These are phyloP conservation scores for Coemansia sp. DNA, from an alignment of 192 early-diverging fungal species.

Conservation along the genomic window DNA sequence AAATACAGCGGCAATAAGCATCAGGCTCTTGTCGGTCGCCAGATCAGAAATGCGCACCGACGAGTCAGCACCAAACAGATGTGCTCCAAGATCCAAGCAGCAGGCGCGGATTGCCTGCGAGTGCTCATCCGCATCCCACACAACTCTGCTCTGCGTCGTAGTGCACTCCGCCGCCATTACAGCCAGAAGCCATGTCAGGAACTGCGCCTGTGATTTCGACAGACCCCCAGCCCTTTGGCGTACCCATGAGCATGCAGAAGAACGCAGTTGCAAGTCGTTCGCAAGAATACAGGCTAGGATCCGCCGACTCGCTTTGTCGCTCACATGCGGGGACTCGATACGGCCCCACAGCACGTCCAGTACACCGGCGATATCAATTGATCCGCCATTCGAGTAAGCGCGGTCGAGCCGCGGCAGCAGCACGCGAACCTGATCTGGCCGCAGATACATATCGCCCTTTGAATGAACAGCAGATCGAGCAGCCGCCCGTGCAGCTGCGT, in stretches of 20 bases:
- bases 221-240: neutral
- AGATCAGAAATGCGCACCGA: neutral
- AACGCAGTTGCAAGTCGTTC: conserved; percentile 13
- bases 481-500: conserved; percentile 10
- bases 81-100: conserved; percentile 9
- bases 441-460: neutral
- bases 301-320: neutral
- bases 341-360: conserved; percentile 12
- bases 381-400: neutral
- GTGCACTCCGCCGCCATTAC: conserved; percentile 1
- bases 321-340: neutral
- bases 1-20: conserved; percentile 19
- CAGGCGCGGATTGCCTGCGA: neutral
- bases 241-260: conserved; percentile 16
- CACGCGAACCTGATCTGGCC: neutral
- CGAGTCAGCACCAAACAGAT: neutral
- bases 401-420: conserved; percentile 5
- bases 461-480: neutral
- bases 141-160: neutral
- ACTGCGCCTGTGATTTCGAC: neutral
- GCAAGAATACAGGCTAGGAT: conserved; percentile 23
- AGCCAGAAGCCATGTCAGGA: conserved; percentile 13
- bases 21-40: neutral
- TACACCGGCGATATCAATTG: conserved; percentile 1
- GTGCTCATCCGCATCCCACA: conserved; percentile 16